Evolutionary conservation across 768 basidiomycete genomes (phyloP), one percentile per base, ranked within the genome.

Genomic region (Rhizopogon rudus): DNA sequence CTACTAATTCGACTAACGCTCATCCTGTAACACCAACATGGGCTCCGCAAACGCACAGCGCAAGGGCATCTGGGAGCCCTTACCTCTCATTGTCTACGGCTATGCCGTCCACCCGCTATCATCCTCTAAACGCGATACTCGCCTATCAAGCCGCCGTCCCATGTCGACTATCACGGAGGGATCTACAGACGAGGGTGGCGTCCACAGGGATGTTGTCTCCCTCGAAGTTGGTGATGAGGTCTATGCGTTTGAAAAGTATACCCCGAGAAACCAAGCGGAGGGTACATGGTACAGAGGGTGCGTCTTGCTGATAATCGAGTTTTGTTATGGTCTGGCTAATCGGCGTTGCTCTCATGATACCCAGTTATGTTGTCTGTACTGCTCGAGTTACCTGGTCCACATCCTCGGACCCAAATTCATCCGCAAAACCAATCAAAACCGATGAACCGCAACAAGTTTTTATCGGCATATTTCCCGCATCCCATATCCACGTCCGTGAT

Each of bases 221-320:
- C 80, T 98, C 54, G 94, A 97, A 62, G 88, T 98, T 29, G 96
- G 96, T 45, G 95, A 97, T 70, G 95, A 98, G 67, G 86, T 98
- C 35, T 98, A 98, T 72, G 93, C 94, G 16, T 98, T 98, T 65
- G 96, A 98, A 74, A 87, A 87, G 66, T 95, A 93, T 69, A 85
- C 79, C 0, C 86, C 88, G 10, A 76, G 76, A 55, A 89, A 87
- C 65, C 89, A 91, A 52, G 82, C 81, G 12, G 88, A 90, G 53
- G 87, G 86, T 17, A 71, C 84, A 14, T 98, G 96, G 96, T 98
- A 93, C 71, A 79, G 96, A 75, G 96, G 96, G 90, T 97, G 69
- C 70, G 90, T 82, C 57, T 60, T 60, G 39, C 16, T 56, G 25
- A 14, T 52, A 45, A 44, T 43, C 39, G 6, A 39, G 17, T 31